Percentiles rank a stretch among this genome's conserved stretches.
phyloP scores from a whole-genome alignment of 169 alveolate genomes.

The Plasmodium knowlesi region DNA sequence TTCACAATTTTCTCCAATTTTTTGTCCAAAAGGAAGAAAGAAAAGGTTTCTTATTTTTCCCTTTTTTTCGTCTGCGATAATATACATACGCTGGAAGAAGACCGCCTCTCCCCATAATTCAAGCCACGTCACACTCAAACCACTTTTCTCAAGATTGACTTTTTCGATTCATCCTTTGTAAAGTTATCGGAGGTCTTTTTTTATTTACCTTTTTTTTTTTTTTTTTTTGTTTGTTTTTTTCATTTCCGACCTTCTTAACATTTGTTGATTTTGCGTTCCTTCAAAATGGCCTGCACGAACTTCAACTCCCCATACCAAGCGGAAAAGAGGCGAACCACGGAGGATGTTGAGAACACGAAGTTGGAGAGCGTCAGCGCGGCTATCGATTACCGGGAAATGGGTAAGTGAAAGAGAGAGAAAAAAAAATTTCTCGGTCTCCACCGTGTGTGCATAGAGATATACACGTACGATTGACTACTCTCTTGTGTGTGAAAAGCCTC shows the following conservation, averaged over 20 bases:
- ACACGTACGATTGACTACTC: not conserved
- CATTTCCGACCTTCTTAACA: not conserved
- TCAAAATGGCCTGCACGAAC: conserved; percentile 54
- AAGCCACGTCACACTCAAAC: too few species aligned
- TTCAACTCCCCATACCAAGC: conserved; percentile 80
- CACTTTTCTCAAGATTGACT: not conserved
- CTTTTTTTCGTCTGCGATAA: not conserved
- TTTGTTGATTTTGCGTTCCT: not conserved
- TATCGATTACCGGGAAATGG: conserved; percentile 79
- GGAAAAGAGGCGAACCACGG: conserved; percentile 77
- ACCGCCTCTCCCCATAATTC: not conserved
- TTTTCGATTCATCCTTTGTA: not conserved
- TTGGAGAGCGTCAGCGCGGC: conserved; percentile 55
- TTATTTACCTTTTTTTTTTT: not conserved
- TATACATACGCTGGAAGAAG: not conserved
- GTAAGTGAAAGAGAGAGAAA: conserved; percentile 35
- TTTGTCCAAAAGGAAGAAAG: not conserved
- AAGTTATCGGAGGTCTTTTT: not conserved
- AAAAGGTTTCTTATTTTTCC: not conserved
- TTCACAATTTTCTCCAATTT: not conserved
- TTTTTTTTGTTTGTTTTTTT: not conserved
- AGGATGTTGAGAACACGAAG: conserved; percentile 31
- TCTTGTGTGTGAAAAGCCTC: not conserved
- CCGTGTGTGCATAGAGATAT: not conserved
- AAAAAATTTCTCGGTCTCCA: not conserved